These are phyloP conservation scores for Malus hybrid DNA, from an alignment of 331 rosid genomes.

Conservation along the genomic window DNA sequence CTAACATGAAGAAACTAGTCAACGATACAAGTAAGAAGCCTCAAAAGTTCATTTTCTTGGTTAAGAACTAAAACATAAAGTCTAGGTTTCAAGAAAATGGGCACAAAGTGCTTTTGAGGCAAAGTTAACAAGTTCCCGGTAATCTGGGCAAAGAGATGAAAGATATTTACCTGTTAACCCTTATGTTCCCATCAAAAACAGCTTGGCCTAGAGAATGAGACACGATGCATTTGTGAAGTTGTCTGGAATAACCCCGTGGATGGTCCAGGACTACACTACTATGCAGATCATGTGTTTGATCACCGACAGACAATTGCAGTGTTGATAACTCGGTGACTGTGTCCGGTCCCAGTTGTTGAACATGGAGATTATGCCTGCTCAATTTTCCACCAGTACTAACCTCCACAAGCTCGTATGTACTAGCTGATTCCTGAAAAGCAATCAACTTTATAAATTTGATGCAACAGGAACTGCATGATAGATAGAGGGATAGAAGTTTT, in stretches of 20 bases:
- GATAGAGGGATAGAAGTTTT: not conserved
- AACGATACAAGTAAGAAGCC: not conserved
- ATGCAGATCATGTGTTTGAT: conserved; percentile 93
- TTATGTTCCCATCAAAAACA: conserved; percentile 81
- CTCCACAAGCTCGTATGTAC: conserved; percentile 75
- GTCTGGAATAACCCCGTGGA: conserved; percentile 87
- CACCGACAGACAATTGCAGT: conserved; percentile 58
- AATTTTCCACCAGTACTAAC: conserved; percentile 80
- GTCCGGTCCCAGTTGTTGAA: conserved; percentile 79
- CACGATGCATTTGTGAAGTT: conserved; percentile 87
- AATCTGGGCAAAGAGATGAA: not conserved
- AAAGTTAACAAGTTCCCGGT: not conserved
- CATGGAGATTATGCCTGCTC: conserved; percentile 84
- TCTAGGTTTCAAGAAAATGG: not conserved
- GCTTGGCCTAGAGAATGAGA: conserved; percentile 85
- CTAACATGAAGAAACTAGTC: not conserved
- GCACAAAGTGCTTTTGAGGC: not conserved
- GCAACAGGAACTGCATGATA: not conserved
- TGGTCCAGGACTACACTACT: conserved; percentile 77
- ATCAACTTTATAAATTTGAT: conserved; percentile 9
- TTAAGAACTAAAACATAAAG: not conserved
- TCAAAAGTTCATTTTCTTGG: not conserved
- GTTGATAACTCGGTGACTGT: conserved; percentile 79
- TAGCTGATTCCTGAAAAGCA: conserved; percentile 59
- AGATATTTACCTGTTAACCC: conserved; percentile 78